These are phyloP conservation scores for Cokeromyces recurvatus DNA, from an alignment of 371 early-diverging fungal genomes.

Conservation along the genomic window DNA sequence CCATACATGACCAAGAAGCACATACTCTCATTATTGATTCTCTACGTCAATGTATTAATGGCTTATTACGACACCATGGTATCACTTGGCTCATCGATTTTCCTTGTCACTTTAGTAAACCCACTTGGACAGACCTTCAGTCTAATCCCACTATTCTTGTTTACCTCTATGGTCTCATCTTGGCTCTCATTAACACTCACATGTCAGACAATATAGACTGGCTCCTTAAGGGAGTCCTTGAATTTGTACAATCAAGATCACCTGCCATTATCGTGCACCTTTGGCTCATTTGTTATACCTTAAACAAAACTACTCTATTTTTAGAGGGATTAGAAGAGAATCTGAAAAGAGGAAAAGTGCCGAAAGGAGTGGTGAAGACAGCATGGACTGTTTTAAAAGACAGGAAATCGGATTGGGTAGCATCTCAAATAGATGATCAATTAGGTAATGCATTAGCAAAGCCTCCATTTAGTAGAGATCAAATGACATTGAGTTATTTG, in stretches of 20 bases:
- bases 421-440: slow-evolving; percentile 19
- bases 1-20: slow-evolving; percentile 21
- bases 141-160: slow-evolving; percentile 25
- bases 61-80: slow-evolving; percentile 19
- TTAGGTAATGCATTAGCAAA: slow-evolving; percentile 20
- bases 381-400: slow-evolving; percentile 9
- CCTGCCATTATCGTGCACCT: slow-evolving; percentile 20
- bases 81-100: slow-evolving; percentile 25
- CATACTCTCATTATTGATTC: slow-evolving; percentile 24
- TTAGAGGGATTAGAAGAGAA: neutral
- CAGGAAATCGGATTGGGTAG: slow-evolving; percentile 1
- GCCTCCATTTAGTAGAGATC: slow-evolving; percentile 24
- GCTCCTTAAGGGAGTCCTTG: slow-evolving; percentile 8
- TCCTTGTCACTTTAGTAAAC: slow-evolving; percentile 13
- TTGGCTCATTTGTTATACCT: slow-evolving; percentile 16
- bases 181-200: slow-evolving; percentile 17
- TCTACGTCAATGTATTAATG: slow-evolving; percentile 31
- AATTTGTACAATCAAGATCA: slow-evolving; percentile 21
- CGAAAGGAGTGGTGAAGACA: neutral
- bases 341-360: neutral
- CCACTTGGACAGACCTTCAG: slow-evolving; percentile 25
- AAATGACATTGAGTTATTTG: slow-evolving; percentile 22
- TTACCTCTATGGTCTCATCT: slow-evolving; percentile 30
- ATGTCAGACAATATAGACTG: neutral
- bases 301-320: neutral